Base-by-base conservation (phyloP, 768 basidiomycete species). In the Amanita thiersii region DNA sequence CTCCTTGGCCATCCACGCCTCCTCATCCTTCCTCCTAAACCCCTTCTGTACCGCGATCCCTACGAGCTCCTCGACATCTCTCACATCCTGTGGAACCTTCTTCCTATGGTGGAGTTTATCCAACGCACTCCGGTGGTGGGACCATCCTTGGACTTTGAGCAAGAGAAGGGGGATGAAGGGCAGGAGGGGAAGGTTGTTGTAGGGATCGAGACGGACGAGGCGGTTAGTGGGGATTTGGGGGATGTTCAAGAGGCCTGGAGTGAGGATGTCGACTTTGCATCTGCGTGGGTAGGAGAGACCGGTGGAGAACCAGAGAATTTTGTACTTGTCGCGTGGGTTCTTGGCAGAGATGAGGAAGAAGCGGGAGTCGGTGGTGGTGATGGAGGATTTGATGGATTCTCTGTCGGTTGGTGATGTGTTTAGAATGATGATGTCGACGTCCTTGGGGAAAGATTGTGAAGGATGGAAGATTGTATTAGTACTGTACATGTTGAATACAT, bases 81-180 rank as follows among this genome's bases (percentile, higher is more conserved):
- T 39, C 8, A 56, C 55, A 45, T 69, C 66, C n/a, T 53, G 46
- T 35, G 53, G 47, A 47, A 58, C 56, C 52, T 69, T 68, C 19
- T 17, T 36, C 39, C 46, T 51, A 39, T 62, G 50, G 36, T 64
- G 56, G 10, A 29, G 8, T 25, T 61, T 52, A n/a, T n/a, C n/a
- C 9, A 35, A 15, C 12, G 61, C 54, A 17, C 37, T 49, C 12
- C 56, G 51, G 39, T 64, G 62, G 44, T 63, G 54, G 26, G 49
- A 44, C 62, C 62, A 64, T 5, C 53, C 60, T 43, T 63, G 61
- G 5, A 64, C 45, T 43, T 64, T 64, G 23, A 63, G 47, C 9
- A 62, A 47, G 2, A 63, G 49, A 5, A 62, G 41, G 4, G 54
- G 49, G 7, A 59, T 47, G 39, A 63, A 52, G 0, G 60, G 62